Evolutionary conservation across 2,329 filamentous ascomycete genomes (phyloP), one percentile per base, ranked within the genome.

Genomic region (Botrytis squamosa): DNA sequence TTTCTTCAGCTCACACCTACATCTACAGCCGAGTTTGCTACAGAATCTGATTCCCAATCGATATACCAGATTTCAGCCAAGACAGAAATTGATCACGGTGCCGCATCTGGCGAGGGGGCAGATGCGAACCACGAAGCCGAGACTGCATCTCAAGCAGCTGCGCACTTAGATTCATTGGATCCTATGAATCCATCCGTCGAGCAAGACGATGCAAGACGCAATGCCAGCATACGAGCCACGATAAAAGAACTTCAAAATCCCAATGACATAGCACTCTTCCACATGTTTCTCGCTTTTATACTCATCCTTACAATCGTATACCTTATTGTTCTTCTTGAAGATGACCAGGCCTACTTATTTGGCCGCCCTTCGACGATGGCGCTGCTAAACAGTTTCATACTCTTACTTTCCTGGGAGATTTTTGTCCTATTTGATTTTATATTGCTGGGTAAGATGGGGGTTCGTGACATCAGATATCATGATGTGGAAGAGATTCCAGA

Each of bases 71-170:
- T 36, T 22, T 7, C 6, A 38, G 36, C 12, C 33, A 62, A n/a
- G 36, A 40, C 12, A 16, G 33, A 25, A n/a, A 4, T 40, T 40
- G 12, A 62, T 40, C 22, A n/a, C 4, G 12, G 3, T n/a, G 1
- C 12, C 3, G 12, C 36, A 10, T 7, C 20, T n/a, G 22, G 7
- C 20, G 10, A 14, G 0, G 12, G 3, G 0, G 36, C 36, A 25
- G 36, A 38, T 22, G 9, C 20, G 1, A 29, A 46, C 18, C 20
- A 33, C 59, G 22, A 62, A 62, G 22, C 6, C 9, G 59, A 62
- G 59, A 62, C 59, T 62, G 59, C 36, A 40, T 40, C 60, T n/a
- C 38, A 63, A 29, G 25, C 60, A 2, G 38, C 44, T 49, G 44
- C 29, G 1, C 64, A 49, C 22, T 25, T 49, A 16, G 42, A 49